Base-by-base conservation (phyloP, 495 filamentous ascomycete genomes). In the Penicillium robsamsonii region DNA sequence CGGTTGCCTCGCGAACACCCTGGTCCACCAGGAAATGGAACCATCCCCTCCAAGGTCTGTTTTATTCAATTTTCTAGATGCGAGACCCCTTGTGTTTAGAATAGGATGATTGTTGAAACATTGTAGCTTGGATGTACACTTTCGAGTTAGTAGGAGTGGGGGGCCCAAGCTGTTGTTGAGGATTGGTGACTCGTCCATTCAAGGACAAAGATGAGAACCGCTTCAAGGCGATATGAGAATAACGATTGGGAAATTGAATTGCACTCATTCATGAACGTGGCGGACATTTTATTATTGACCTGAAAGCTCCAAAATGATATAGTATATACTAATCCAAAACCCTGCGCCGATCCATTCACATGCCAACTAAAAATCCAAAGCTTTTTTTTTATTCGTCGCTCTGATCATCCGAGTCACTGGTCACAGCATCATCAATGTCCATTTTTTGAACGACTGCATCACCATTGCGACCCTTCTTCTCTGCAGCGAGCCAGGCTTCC, bases 401-500 rank as follows among this genome's bases (percentile, higher is more conserved):
- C 47, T 69, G 71, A 46, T 75, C 72, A 64, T 74, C 71, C 0
- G 66, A 65, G 38, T 74, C 74, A 56, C 74, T 75, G 15, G 71
- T 75, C 50, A 67, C 37, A 46, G 57, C 53, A 12, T 50, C 61
- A 30, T 75, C 71, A 30, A 66, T 57, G 20, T 75, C 70, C 70
- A 74, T 70, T 53, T 70, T 69, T 24, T 65, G 64, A 44, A 79
- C 54, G 25, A 58, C 61, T 8, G 65, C 63, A 60, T 79, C 76
- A 1, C 76, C 76, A 55, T 73, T 79, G 52, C 65, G 66, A 11
- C 76, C 76, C 54, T 72, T 74, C 53, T 75, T 77, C 60, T 77
- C 76, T 7, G 72, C 75, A 15, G 74, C 72, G 50, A 79, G 72
- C 75, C 75, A 79, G 17, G 72, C 75, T 60, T 77, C 68, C 38